phyloP scores from a whole-genome alignment of 257 asterid species.

The Solanum peruvianum region DNA sequence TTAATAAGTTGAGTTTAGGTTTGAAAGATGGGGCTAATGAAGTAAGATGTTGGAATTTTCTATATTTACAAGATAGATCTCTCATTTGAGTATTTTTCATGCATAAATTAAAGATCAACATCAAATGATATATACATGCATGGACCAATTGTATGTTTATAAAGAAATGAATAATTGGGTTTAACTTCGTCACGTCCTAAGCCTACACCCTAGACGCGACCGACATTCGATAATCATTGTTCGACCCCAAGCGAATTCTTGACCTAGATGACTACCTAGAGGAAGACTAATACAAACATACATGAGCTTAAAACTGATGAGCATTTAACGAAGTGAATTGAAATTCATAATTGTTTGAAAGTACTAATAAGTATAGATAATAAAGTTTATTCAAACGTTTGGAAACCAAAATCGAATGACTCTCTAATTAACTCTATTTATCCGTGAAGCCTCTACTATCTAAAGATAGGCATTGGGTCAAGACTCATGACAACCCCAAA shows the following conservation, averaged over 20 bases:
- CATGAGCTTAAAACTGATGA: not conserved
- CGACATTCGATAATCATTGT: too few species aligned
- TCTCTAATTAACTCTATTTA: not conserved
- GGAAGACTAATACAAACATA: too few species aligned
- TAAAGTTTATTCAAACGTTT: not conserved
- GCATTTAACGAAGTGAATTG: not conserved
- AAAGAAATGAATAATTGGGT: not conserved
- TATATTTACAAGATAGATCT: not conserved
- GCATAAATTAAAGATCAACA: not conserved
- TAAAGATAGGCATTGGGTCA: not conserved
- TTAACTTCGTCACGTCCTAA: not conserved
- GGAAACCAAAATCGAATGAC: not conserved
- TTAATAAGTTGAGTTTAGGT: slow-evolving; percentile 11
- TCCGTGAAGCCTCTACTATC: not conserved
- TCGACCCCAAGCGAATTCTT: not conserved
- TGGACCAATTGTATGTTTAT: not conserved
- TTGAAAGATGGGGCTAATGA: slow-evolving; percentile 9
- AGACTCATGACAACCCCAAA: not conserved
- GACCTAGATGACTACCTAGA: not conserved
- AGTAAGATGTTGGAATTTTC: not conserved
- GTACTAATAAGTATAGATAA: not conserved
- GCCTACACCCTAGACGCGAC: not conserved
- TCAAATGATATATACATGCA: not conserved
- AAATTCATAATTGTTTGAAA: too few species aligned
- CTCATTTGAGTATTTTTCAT: not conserved